Base-by-base conservation (phyloP, 2,329 filamentous ascomycete species). In the Fusarium guadeloupense region DNA sequence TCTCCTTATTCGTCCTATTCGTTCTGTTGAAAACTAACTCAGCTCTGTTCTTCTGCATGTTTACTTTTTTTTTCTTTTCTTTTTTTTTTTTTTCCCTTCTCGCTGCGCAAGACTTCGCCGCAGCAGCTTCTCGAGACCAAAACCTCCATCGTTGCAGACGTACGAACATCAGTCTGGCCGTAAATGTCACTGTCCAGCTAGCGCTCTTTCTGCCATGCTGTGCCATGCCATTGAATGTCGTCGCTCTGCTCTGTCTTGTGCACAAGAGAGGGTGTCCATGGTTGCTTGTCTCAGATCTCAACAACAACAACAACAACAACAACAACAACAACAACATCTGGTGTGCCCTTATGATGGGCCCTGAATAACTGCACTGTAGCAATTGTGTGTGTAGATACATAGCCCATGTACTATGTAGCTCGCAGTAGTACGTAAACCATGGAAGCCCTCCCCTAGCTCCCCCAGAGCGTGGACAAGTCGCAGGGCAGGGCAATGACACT, bases 181-280 rank as follows among this genome's bases (percentile, higher is more conserved):
- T 38, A 49, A 52, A 62, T 62, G 59, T 63, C 59, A 62, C 59
- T 43, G 54, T 23, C 43, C 21, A 35, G 21, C 33, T 40, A 34
- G 60, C 25, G 40, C 37, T 39, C 33, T 26, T 42, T 31, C 34
- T 43, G 25, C 12, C 39, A 35, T 53, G 44, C 51, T 39, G 39
- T 52, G 17, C 58, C 58, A 34, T 33, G 28, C 41, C 41, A 42
- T 48, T 48, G 53, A 57, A 57, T 39, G 40, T 57, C 34, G 34
- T 53, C 59, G 30, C 16, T 50, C 16, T 38, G 23, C 17, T 37
- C 25, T 38, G 19, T 41, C 30, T 35, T 40, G 50, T 41, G 17
- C 35, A 31, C 14, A 30, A 43, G n/a, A 41, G 53, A 38, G 42
- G 42, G 47, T 40, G 42, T 54, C n/a, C n/a, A n/a, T n/a, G n/a